Conservation (phyloP, 257 asterid genomes). For the Solanum peruvianum region DNA sequence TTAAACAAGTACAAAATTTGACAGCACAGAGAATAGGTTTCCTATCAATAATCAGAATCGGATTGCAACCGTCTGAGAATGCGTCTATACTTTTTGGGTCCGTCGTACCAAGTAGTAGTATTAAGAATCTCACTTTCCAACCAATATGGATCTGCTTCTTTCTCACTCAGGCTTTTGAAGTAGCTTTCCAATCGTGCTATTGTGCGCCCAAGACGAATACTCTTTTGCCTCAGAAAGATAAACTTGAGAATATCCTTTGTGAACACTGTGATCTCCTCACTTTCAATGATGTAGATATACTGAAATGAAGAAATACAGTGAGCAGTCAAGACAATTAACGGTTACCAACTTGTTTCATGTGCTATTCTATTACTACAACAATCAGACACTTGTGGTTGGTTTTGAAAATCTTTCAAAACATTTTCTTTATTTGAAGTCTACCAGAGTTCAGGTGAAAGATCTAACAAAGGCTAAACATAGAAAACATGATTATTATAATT, state of each 20-base stretch:
- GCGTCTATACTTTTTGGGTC: slow-evolving; percentile 38
- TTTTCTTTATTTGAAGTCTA: background rate
- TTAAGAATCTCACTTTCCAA: slow-evolving; percentile 38
- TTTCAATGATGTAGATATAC: slow-evolving; percentile 58
- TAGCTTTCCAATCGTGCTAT: slow-evolving; percentile 19
- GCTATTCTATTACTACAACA: background rate
- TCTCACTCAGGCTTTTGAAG: slow-evolving; percentile 11
- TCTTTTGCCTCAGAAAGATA: slow-evolving; percentile 37
- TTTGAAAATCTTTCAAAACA: background rate
- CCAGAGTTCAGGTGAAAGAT: background rate
- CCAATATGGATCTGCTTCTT: slow-evolving; percentile 39
- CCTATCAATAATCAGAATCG: background rate
- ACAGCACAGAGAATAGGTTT: background rate
- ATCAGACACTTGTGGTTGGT: background rate
- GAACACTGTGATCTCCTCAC: slow-evolving; percentile 40
- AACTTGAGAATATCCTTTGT: slow-evolving; percentile 40
- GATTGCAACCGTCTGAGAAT: slow-evolving; percentile 4
- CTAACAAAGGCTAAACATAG: background rate
- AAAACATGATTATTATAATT: background rate
- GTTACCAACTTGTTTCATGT: background rate
- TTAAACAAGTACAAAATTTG: background rate
- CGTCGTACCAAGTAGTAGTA: slow-evolving; percentile 48
- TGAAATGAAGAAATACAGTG: slow-evolving; percentile 14
- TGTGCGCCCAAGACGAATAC: slow-evolving; percentile 48
- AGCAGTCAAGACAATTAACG: background rate